These are phyloP conservation scores for Hygrocybe punicea DNA, from an alignment of 768 basidiomycete genomes.

Conservation along the genomic window DNA sequence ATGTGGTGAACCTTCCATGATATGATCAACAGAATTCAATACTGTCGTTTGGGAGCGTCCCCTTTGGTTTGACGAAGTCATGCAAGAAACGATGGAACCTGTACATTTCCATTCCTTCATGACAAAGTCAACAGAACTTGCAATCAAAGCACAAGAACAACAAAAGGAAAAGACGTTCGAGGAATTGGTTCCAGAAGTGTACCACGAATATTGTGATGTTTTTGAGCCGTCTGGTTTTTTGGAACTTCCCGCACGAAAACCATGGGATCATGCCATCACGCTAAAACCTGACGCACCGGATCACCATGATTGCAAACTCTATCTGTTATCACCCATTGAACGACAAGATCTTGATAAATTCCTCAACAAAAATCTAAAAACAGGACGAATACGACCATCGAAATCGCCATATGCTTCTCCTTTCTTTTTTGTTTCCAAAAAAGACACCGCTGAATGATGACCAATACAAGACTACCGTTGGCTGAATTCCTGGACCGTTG, in stretches of 20 bases:
- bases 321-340: conserved; percentile 25
- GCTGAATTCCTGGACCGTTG: conserved; percentile 35
- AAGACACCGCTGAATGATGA: conserved; percentile 18
- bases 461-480: conserved; percentile 34
- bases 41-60: too few species aligned
- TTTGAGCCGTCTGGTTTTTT: conserved; percentile 12
- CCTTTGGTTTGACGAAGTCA: too few species aligned
- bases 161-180: neutral
- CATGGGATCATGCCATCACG: conserved; percentile 39
- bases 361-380: conserved; percentile 26
- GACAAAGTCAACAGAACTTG: too few species aligned
- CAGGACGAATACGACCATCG: conserved; percentile 20
- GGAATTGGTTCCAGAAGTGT: neutral
- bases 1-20: too few species aligned
- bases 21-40: too few species aligned
- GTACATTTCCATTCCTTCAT: too few species aligned
- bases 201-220: neutral
- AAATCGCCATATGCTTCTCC: conserved; percentile 23
- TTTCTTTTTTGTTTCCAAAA: conserved; percentile 28
- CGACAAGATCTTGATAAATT: conserved; percentile 27
- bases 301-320: neutral
- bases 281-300: conserved; percentile 21
- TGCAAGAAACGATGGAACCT: too few species aligned
- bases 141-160: too few species aligned
- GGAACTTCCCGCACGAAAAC: conserved; percentile 26